Conservation (phyloP, 164 flowering plant genomes). For the Stephania yunnanensis region DNA sequence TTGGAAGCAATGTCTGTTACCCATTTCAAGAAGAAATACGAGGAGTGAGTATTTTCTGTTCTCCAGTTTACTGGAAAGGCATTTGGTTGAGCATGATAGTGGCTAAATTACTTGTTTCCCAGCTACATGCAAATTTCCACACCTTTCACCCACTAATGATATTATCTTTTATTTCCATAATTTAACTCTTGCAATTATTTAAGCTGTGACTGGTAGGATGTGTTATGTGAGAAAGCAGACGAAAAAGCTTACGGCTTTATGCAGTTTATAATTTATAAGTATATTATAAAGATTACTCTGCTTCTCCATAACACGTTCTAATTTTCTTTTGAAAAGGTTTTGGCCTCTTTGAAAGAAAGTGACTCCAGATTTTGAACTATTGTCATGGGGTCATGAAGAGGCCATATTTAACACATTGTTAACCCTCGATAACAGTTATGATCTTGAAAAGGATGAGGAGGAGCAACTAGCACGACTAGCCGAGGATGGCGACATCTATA, state of each 20-base stretch:
- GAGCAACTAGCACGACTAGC: constrained; percentile 76
- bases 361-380: neutral
- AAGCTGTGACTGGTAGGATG: neutral
- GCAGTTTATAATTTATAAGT: too few species aligned
- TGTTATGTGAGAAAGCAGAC: too few species aligned
- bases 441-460: constrained; percentile 78
- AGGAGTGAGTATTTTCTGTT: constrained; percentile 59
- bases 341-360: neutral
- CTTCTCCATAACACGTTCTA: neutral
- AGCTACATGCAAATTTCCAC: neutral
- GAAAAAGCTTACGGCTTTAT: too few species aligned
- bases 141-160: neutral
- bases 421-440: constrained; percentile 44
- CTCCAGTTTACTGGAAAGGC: neutral
- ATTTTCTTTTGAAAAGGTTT: neutral
- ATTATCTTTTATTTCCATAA: neutral
- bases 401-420: neutral
- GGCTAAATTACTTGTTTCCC: neutral
- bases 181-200: neutral
- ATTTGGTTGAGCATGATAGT: neutral
- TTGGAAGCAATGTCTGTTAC: constrained; percentile 94
- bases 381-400: neutral
- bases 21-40: constrained; percentile 96
- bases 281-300: neutral
- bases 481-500: constrained; percentile 93